Evolutionary conservation across 1,284 basidiomycete species (phyloP), one percentile per base, ranked within the genome.

Genomic region (Phellopilus nigrolimitatus): DNA sequence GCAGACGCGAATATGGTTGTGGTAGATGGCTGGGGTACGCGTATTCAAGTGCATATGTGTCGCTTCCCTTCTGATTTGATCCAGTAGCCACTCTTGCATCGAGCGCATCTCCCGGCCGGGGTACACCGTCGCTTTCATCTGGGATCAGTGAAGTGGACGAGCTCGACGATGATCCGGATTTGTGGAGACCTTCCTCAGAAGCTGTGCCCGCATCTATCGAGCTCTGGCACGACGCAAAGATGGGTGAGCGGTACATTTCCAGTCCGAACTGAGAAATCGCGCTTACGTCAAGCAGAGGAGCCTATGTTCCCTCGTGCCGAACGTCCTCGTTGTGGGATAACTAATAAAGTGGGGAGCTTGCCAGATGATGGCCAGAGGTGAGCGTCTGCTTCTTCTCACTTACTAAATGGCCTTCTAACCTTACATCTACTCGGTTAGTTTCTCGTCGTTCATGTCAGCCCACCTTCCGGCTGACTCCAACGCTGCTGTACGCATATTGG

Each of bases 11-110:
- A 78, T 61, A 74, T 85, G 69, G 64, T 71, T 4, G 60, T 81
- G 25, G 71, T 82, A 2, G 69, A 77, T 59, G 82, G 80, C 15
- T 81, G 79, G 79, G 61, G 82, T 84, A 59, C 36, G 72, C 68
- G 36, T 42, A 6, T 27, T 40, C 8, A 28, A 17, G 17, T 47
- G 10, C 46, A 17, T 24, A 52, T 47, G 19, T 10, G n/a, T 15
- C 17, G 21, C 27, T 5, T 44, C 22, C 34, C 34, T 37, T 31
- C 24, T 33, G 13, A 7, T 40, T 51, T 45, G n/a, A n/a, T n/a
- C n/a, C n/a, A n/a, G 10, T 34, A 44, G 46, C 34, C 19, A 48
- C 40, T 33, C 52, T 27, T 49, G 56, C 1, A 53, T 52, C 42
- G 47, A 54, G n/a, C 45, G 43, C 1, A 55, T 55, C n/a, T 59